Evolutionary conservation across 1,284 basidiomycete species (phyloP).

Genomic region (Papiliotrema terrestris): DNA sequence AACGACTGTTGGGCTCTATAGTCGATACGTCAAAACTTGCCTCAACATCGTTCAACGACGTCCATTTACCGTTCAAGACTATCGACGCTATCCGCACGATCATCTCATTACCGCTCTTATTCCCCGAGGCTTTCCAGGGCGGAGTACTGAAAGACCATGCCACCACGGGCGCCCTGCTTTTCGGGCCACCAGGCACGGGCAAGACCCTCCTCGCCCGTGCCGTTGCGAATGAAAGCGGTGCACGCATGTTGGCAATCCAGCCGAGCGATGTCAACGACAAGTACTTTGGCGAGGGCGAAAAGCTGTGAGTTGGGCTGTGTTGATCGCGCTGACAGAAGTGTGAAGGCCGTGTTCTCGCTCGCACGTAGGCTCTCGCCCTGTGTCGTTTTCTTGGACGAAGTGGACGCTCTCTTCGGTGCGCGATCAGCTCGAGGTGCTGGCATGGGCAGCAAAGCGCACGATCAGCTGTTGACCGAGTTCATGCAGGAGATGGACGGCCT

Average conservation of each 20-base stretch:
- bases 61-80: constrained; percentile 79
- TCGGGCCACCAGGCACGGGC: constrained; percentile 85
- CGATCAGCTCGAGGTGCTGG: constrained; percentile 77
- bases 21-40: constrained; percentile 65
- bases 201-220: constrained; percentile 88
- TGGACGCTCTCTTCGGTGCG: constrained; percentile 89
- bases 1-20: constrained; percentile 72
- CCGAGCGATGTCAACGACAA: constrained; percentile 50
- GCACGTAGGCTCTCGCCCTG: constrained; percentile 85
- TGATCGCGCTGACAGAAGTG: constrained; percentile 35
- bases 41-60: constrained; percentile 75
- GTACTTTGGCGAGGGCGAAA: constrained; percentile 95
- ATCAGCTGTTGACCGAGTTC: constrained; percentile 65
- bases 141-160: constrained; percentile 87
- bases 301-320: constrained; percentile 54
- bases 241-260: constrained; percentile 74
- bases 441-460: constrained; percentile 70
- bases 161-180: constrained; percentile 81
- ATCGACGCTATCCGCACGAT: constrained; percentile 85
- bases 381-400: constrained; percentile 93
- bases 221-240: constrained; percentile 84
- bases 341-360: constrained; percentile 83
- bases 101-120: constrained; percentile 83
- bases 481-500: constrained; percentile 99
- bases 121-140: constrained; percentile 83